Base-by-base conservation (phyloP, 192 early-diverging fungal species). In the Entomortierella parvispora region DNA sequence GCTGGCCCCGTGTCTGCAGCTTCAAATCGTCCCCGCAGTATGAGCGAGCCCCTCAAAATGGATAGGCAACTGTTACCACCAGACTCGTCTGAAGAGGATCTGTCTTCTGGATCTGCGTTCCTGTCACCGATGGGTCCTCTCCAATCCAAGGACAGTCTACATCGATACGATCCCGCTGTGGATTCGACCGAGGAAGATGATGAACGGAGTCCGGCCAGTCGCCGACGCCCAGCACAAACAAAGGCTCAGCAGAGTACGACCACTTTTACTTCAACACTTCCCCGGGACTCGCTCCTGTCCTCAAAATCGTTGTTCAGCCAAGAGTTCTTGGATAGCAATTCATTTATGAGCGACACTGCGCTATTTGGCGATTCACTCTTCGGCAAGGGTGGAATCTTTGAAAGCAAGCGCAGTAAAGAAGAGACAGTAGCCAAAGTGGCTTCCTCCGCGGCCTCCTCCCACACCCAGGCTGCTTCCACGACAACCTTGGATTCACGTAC, bases 311-410 rank as follows among this genome's bases (percentile, higher is more conserved):
- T 68, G 26, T 77, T 77, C 61, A 64, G 50, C 26, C 53, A 63
- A 46, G 74, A 77, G 29, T 77, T 68, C 48, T 57, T 68, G 45
- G 65, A 68, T 0, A 64, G 47, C 48, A 68, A 63, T 12, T 42
- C 74, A 2, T 57, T 68, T 40, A 15, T 77, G 25, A 20, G 55
- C 25, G 59, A 76, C 9, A 53, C 64, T n/a, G 33, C 49, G 23
- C 51, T 67, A 1, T 76, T 76, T 57, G 53, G 71, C 2, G 66
- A 77, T 20, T 62, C 69, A 3, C 58, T 64, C 28, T 77, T 77
- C 58, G 61, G 66, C 34, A 63, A 68, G 22, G 59, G 40, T 8
- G 44, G 31, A 1, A 37, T 49, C 45, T 50, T 57, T 31, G 71
- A 76, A n/a, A 26, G 53, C 28, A 46, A 62, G 14, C 45, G 48